Conservation (phyloP, 768 basidiomycete genomes). For the Pisolithus orientalis region DNA sequence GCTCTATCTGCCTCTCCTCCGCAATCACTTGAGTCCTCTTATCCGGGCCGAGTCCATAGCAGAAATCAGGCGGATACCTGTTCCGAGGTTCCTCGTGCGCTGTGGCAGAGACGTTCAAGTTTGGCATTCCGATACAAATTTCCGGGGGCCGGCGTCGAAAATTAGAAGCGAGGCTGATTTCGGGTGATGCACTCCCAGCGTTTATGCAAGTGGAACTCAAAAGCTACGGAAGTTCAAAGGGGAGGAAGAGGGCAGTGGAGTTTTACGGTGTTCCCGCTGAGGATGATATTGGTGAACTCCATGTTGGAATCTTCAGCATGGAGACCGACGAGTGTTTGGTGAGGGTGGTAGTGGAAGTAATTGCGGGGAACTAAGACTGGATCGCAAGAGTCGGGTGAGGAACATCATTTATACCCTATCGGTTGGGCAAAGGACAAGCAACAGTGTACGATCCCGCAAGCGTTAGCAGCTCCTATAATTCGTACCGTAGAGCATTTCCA, state of each 20-base stretch:
- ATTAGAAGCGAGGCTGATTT: constrained; percentile 44
- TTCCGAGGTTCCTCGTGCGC: constrained; percentile 44
- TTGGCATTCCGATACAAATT: constrained; percentile 41
- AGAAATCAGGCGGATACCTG: constrained; percentile 16
- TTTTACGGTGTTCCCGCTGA: constrained; percentile 47
- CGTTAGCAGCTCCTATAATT: too few species aligned
- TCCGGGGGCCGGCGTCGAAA: constrained; percentile 25
- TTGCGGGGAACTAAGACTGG: constrained; percentile 26
- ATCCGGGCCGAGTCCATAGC: constrained; percentile 27
- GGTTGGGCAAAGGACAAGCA: too few species aligned
- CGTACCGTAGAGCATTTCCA: too few species aligned
- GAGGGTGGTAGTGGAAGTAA: constrained; percentile 53
- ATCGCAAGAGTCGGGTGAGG: constrained; percentile 22
- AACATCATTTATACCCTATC: background rate
- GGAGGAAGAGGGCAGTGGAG: constrained; percentile 44
- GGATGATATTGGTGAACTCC: constrained; percentile 47
- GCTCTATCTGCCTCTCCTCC: constrained; percentile 41
- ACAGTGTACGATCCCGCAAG: too few species aligned
- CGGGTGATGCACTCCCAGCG: constrained; percentile 46
- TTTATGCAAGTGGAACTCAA: constrained; percentile 52
- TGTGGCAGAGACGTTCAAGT: constrained; percentile 53
- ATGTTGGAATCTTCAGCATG: constrained; percentile 48
- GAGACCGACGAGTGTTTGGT: constrained; percentile 48
- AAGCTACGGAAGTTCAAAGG: constrained; percentile 27
- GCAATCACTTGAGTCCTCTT: constrained; percentile 58